Evolutionary conservation across 2,329 filamentous ascomycete genomes (phyloP), one percentile per base, ranked within the genome.

Genomic region (Xylaria sp.): DNA sequence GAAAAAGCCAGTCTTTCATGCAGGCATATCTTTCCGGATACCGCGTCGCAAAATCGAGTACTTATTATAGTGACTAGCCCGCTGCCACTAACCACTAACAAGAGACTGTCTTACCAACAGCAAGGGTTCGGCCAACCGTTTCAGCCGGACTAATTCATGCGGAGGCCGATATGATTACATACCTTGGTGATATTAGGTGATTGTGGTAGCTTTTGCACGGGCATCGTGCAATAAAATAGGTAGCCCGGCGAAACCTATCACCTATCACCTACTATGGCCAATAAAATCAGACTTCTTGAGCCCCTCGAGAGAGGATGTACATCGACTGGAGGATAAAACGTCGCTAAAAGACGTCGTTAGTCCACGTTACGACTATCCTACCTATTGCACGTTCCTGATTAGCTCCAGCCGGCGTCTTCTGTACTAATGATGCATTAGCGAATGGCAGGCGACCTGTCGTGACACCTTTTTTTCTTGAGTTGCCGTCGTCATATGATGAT

Each of bases 401-500:
- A 65, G 58, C 62, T 59, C 54, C 9, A 17, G 53, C 45, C 39
- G 58, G 47, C 54, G 47, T 42, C 48, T 39, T 59, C 27, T 66
- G 61, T 45, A 45, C 55, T 45, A 45, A 53, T 56, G 51, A 39
- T 54, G 65, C 61, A 54, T 68, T 70, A 69, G 62, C 60, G 61
- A 70, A 69, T 69, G 63, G 55, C 19, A 45, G 57, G 55, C 65
- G 65, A 32, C 59, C 65, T 68, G 66, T 30, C 39, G 68, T 70
- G 65, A 50, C 59, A 70, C 68, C 42, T 57, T 42, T 55, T 47
- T 55, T 11, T 11, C 34, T 36, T 4, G 1, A 57, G 36, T 59
- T 47, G 42, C 48, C 61, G 57, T 71, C 61, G 57, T 71, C 69
- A 69, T 71, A 69, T 69, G 67, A 69, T 67, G 34, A 17, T 45